Evolutionary conservation across 2,329 filamentous ascomycete genomes (phyloP).

Genomic region (Pseudogymnoascus sp.): DNA sequence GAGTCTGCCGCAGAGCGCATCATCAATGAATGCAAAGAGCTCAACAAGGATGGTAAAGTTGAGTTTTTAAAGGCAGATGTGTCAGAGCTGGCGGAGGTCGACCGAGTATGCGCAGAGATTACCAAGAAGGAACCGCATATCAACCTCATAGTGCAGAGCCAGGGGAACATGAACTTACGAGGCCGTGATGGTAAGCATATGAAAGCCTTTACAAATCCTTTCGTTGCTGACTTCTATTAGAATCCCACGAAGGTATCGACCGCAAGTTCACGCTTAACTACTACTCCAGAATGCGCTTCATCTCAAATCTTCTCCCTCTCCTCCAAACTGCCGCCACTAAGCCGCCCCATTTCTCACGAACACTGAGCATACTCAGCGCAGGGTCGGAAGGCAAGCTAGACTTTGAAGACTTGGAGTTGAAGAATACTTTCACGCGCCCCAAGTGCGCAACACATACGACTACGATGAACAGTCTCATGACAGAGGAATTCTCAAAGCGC

Average conservation of each 20-base stretch:
- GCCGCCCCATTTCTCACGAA: conserved; percentile 42
- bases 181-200: conserved; percentile 20
- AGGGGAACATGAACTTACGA: conserved; percentile 36
- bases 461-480: conserved; percentile 40
- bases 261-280: conserved; percentile 32
- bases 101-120: conserved; percentile 44
- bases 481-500: conserved; percentile 40
- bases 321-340: conserved; percentile 30
- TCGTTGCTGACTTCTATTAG: conserved; percentile 13
- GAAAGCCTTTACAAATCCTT: neutral
- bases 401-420: conserved; percentile 34
- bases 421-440: conserved; percentile 17
- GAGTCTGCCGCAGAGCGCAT: conserved; percentile 35
- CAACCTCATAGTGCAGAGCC: conserved; percentile 48
- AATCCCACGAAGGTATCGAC: conserved; percentile 24
- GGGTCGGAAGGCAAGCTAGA: conserved; percentile 46
- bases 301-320: conserved; percentile 49
- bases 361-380: conserved; percentile 47
- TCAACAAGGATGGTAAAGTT: conserved; percentile 40
- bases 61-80: conserved; percentile 42
- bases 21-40: conserved; percentile 33
- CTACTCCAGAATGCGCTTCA: conserved; percentile 52
- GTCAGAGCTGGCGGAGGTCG: conserved; percentile 40
- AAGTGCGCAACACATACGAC: conserved; percentile 22
- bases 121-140: conserved; percentile 42